Evolutionary conservation across 2,329 filamentous ascomycete species (phyloP), one percentile per base, ranked within the genome.

Genomic region (Didymellaceae sp.): DNA sequence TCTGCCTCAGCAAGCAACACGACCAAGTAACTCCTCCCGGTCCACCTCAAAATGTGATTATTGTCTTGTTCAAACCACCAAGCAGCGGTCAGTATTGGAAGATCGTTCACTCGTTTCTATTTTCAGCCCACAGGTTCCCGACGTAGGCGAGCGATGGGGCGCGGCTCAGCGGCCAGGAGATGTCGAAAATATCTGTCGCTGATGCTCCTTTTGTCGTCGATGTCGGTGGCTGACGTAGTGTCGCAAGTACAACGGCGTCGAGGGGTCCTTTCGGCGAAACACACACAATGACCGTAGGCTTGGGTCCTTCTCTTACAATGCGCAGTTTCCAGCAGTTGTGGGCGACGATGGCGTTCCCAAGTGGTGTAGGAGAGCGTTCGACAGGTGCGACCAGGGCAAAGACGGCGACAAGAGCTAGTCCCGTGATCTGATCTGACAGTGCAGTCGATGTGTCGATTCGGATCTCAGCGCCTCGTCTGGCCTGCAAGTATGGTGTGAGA

Each of bases 361-460:
- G 33, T 51, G 33, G 46, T 52, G 55, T 55, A 58, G 34, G 45
- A 45, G 53, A 55, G 55, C 40, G 44, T 52, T 54, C 55, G 58
- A 50, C 59, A 62, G 49, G 58, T 61, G 61, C 55, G 54, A 65
- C 65, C 63, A 62, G 59, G 55, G 58, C 52, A 53, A 55, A 47
- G 58, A 42, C 48, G 48, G 48, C 48, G 42, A 41, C 49, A 54
- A 46, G 52, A 54, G 52, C 46, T 31, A 48, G 56, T 66, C 65
- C 59, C 68, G 67, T 71, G 67, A 71, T 66, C 54, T 62, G 55
- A 58, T 53, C 44, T 52, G 31, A 42, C 42, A 32, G 48, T 32
- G 30, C 5, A 37, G 48, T 52, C 42, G 52, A 53, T 53, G 37
- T 39, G 44, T 51, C 50, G 49, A 56, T 48, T 50, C 53, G 58